Percentiles rank a stretch among this genome's conserved stretches.
Conservation (phyloP, 2,329 filamentous ascomycete genomes). For the Fusarium sp. region DNA sequence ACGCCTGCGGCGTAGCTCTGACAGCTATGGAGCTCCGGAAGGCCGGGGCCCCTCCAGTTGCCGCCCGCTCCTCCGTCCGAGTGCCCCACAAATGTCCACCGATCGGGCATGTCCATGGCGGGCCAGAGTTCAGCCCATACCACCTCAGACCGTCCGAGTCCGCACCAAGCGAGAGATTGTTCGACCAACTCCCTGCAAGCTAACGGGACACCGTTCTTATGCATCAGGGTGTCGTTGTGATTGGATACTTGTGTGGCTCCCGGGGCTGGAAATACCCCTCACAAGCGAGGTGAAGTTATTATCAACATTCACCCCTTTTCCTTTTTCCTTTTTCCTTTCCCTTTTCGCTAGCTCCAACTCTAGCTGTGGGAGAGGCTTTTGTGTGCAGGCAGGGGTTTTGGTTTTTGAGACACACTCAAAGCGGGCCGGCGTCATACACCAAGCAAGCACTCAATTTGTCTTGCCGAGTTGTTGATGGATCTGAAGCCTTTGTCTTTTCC, state of each 20-base stretch:
- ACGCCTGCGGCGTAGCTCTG: slow-evolving; percentile 42
- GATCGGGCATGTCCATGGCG: slow-evolving; percentile 47
- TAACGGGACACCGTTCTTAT: slow-evolving; percentile 26
- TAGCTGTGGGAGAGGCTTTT: slow-evolving; percentile 16
- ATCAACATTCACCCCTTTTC: slow-evolving; percentile 8
- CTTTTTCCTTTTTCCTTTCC: neutral
- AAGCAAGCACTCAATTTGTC: slow-evolving; percentile 35
- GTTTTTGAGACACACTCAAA: slow-evolving; percentile 36
- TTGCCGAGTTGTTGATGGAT: slow-evolving; percentile 28
- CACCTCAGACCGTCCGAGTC: slow-evolving; percentile 42
- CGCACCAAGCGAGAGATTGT: slow-evolving; percentile 23
- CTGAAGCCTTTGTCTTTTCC: slow-evolving; percentile 30
- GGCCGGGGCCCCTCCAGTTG: slow-evolving; percentile 41
- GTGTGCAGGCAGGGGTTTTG: slow-evolving; percentile 33
- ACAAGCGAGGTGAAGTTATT: neutral
- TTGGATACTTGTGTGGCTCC: slow-evolving; percentile 11
- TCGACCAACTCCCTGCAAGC: slow-evolving; percentile 24
- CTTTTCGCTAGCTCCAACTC: neutral
- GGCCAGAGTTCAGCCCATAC: slow-evolving; percentile 48
- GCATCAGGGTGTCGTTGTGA: slow-evolving; percentile 8
- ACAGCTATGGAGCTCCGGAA: slow-evolving; percentile 40
- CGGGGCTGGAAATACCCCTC: slow-evolving; percentile 33
- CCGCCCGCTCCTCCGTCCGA: slow-evolving; percentile 48
- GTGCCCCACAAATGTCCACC: slow-evolving; percentile 45
- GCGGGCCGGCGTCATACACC: slow-evolving; percentile 42